phyloP scores from a whole-genome alignment of 2,329 filamentous ascomycete species.

The Fusarium sp. region DNA sequence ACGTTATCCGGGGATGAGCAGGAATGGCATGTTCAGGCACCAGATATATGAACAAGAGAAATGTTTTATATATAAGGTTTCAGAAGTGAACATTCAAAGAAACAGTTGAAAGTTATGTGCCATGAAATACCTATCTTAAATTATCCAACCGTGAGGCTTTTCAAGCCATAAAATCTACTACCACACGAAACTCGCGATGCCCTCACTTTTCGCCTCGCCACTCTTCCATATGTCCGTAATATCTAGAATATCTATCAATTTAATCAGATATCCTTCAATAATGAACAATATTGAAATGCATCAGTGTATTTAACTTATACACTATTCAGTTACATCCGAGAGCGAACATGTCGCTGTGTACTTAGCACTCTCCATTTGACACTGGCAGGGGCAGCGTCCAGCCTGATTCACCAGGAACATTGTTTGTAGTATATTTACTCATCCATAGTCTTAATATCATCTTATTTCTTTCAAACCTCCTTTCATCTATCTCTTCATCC shows the following conservation, averaged over 20 bases:
- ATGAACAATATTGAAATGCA: rapidly evolving
- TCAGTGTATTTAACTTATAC: not conserved
- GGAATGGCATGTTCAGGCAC: not conserved
- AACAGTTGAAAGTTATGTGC: not conserved
- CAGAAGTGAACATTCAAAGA: not conserved
- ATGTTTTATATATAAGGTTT: too few relatives aligned
- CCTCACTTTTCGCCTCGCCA: not conserved
- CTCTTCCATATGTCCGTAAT: too few relatives aligned
- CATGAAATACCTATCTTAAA: not conserved
- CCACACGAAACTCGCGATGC: not conserved
- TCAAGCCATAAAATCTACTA: not conserved
- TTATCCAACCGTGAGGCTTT: not conserved
- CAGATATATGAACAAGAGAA: not conserved
- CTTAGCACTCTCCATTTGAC: not conserved
- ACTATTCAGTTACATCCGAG: not conserved
- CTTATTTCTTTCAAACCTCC: rapidly evolving
- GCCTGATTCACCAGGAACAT: not conserved
- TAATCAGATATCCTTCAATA: not conserved
- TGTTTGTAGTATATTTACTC: not conserved
- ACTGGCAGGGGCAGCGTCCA: not conserved
- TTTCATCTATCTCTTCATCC: not conserved
- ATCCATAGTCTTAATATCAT: rapidly evolving
- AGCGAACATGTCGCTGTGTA: not conserved
- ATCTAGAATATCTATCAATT: rapidly evolving
- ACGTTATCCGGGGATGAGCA: not conserved